Conservation (phyloP, 2,329 filamentous ascomycete genomes). For the Macrophomina pseudophaseolina region DNA sequence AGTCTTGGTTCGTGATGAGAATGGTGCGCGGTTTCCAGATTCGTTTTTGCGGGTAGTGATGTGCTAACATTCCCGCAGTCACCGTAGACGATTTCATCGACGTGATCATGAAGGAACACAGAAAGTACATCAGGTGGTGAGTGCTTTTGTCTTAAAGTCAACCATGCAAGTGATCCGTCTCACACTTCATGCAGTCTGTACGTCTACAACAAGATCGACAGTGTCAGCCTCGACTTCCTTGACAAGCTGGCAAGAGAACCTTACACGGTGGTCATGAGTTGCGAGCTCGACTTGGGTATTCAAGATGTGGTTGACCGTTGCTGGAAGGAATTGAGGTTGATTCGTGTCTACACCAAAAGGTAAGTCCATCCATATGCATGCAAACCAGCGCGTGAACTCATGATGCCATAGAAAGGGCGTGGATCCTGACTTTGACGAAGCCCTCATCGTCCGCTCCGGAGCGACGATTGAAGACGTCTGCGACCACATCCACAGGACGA, state of each 20-base stretch:
- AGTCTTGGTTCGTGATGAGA: constrained; percentile 91
- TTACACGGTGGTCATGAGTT: constrained; percentile 95
- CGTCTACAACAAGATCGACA: constrained; percentile 99
- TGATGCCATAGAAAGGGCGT: constrained; percentile 70
- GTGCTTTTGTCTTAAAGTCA: background rate
- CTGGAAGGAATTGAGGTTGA: constrained; percentile 90
- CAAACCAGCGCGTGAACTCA: constrained; percentile 27
- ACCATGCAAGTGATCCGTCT: background rate
- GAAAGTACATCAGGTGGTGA: constrained; percentile 85
- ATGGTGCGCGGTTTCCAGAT: constrained; percentile 55
- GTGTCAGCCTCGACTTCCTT: constrained; percentile 89
- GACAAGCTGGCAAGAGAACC: constrained; percentile 91
- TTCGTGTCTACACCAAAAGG: constrained; percentile 91
- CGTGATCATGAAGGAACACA: constrained; percentile 98
- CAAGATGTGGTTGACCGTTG: constrained; percentile 92
- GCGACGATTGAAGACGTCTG: constrained; percentile 96
- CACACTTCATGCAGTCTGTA: constrained; percentile 67
- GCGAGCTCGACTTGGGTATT: constrained; percentile 92
- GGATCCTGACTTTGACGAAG: constrained; percentile 88
- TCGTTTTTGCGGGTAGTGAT: background rate
- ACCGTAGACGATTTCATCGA: constrained; percentile 99
- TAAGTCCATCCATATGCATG: constrained; percentile 33
- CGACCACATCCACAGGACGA: constrained; percentile 87
- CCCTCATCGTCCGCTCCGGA: constrained; percentile 86
- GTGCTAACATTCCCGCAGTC: constrained; percentile 51